Evolutionary conservation across 345 rosid species (phyloP), one percentile per base, ranked within the genome.

Genomic region (Mercurialis annua): DNA sequence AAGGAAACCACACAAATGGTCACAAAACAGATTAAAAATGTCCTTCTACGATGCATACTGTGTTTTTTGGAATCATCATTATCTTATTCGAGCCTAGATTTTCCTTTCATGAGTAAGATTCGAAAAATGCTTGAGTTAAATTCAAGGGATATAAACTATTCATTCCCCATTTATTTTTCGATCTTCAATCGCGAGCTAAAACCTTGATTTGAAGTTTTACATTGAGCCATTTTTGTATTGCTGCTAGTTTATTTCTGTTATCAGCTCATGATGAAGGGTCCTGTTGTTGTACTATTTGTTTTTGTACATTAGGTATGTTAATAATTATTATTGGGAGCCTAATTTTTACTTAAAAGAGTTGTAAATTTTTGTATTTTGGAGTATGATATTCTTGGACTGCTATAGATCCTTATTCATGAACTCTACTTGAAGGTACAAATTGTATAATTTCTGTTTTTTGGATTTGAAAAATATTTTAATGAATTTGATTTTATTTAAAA

Each of bases 11-110:
- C 74, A 61, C 64, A 50, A 82, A 76, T 54, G 79, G 75, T 38
- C 2, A 11, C 52, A 77, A 77, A 64, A 66, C 27, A 23, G 82
- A 77, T 68, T 86, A 68, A 78, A 67, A 3, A 66, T 68, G 33
- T 11, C 27, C 6, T 66, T 64, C 21, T 12, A 36, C 40, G n/a
- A n/a, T 14, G 56, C n/a, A 46, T 42, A 30, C 10, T 20, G 64
- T 6, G n/a, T n/a, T 16, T 38, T 23, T 21, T 21, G 47, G 67
- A 16, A 38, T 21, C 48, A 10, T 23, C 44, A n/a, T n/a, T n/a
- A 40, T 24, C 59, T 62, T 24, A 14, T 24, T 6, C 34, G 65
- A 26, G 24, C 58, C 53, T 10, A 20, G 4, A 44, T 31, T 20
- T 48, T 51, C 12, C 26, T 3, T 17, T 11, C 6, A 16, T 29